A percentile compares a stretch with the other conserved stretches of the same genome.
phyloP scores from a whole-genome alignment of 192 early-diverging fungal species.

The Coemansia sp. region DNA sequence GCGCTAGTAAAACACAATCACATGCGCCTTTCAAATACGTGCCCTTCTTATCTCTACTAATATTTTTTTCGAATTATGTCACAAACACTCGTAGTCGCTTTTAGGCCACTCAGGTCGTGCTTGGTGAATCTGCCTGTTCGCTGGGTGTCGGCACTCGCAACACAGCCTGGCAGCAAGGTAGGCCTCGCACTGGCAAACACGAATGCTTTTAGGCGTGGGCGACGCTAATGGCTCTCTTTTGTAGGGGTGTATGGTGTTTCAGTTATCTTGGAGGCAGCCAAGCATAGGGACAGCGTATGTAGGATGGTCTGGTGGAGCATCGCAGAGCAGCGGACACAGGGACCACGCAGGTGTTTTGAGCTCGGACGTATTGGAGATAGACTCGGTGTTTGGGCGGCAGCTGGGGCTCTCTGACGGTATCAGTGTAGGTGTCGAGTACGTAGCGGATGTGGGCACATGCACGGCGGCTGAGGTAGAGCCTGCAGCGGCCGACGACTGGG shows the following conservation, averaged over 20 bases:
- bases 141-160: constrained; percentile 71
- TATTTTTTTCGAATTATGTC: constrained; percentile 46
- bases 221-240: not conserved
- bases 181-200: not conserved
- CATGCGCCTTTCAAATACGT: not conserved
- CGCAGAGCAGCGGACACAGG: constrained; percentile 10
- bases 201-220: not conserved
- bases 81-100: constrained; percentile 62
- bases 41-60: not conserved
- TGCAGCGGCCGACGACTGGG: constrained; percentile 73
- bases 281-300: constrained; percentile 15
- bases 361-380: constrained; percentile 61
- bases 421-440: constrained; percentile 61
- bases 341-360: constrained; percentile 11
- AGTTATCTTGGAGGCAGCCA: constrained; percentile 19
- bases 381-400: constrained; percentile 63
- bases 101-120: constrained; percentile 63
- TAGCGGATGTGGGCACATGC: constrained; percentile 56
- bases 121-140: constrained; percentile 71
- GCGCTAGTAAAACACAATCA: constrained; percentile 8
- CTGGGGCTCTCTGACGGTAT: constrained; percentile 65
- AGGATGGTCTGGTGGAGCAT: constrained; percentile 45
- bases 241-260: constrained; percentile 44
- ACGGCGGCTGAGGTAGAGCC: constrained; percentile 68
- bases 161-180: constrained; percentile 61